Evolutionary conservation across 345 rosid species (phyloP), one percentile per base, ranked within the genome.

Genomic region (Lepidium africanum): DNA sequence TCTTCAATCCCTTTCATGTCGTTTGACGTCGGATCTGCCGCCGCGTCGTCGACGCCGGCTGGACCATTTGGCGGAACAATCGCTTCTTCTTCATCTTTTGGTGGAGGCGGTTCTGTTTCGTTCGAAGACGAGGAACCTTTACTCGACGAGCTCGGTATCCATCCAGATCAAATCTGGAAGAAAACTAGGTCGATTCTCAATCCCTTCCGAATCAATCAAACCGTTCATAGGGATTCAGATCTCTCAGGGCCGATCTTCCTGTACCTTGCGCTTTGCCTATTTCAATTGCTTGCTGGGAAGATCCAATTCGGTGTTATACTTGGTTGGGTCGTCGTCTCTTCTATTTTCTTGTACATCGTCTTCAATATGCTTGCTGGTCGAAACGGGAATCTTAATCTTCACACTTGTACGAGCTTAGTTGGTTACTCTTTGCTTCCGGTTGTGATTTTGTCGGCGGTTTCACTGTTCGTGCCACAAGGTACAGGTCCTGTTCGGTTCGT

Each of bases 141-240:
- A n/a, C 94, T 90, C 12, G 98, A 90, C 73, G 98, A 93, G 51
- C 94, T 90, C 67, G 98, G 97, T 25, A 90, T 93, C 80, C 97
- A 88, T 69, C 98, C 96, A 4, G 94, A 84, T 25, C 96, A 93
- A 84, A 93, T 93, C 86, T 90, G 96, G 96, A 76, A 73, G 65
- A 93, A 90, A 40, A 85, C 98, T n/a, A 86, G 84, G 57, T 82
- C 97, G 30, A 87, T 93, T 73, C 81, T 93, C 43, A 88, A 90
- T 46, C 97, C 94, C 0, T 81, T 92, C 72, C 82, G 89, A 57
- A 82, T 85, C 32, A 86, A 93, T 67, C 80, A 87, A 50, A 56
- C 59, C 0, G 85, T 80, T 47, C 94, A 93, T 71, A 75, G 71
- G 71, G 97, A 90, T 61, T 84, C 96, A 43, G 97, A 90, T 79